A percentile compares a stretch with the other conserved stretches of the same genome.
These are phyloP conservation scores for Hericium coralloides DNA, from an alignment of 768 basidiomycete genomes.

Conservation along the genomic window DNA sequence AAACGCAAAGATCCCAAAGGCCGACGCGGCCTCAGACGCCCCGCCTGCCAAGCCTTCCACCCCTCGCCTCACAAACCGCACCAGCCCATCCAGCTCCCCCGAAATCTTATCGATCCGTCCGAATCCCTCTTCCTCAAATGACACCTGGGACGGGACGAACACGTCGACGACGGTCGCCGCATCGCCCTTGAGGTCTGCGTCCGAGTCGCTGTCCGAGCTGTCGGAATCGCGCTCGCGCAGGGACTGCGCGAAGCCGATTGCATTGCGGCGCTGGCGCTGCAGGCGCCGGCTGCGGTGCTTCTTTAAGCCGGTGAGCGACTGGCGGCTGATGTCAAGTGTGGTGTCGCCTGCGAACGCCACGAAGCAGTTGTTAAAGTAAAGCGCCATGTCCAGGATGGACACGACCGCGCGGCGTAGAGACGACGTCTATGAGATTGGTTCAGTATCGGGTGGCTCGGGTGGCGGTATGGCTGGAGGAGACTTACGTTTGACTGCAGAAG, in stretches of 20 bases:
- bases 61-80: slow-evolving; percentile 58
- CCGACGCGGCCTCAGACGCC: slow-evolving; percentile 45
- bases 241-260: slow-evolving; percentile 52
- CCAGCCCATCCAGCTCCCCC: slow-evolving; percentile 59
- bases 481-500: slow-evolving; percentile 54
- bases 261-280: slow-evolving; percentile 42
- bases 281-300: slow-evolving; percentile 58
- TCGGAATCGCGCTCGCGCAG: slow-evolving; percentile 19
- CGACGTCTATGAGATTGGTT: slow-evolving; percentile 36
- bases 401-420: slow-evolving; percentile 57
- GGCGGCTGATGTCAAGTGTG: slow-evolving; percentile 44
- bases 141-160: slow-evolving; percentile 23
- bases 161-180: slow-evolving; percentile 30
- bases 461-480: not conserved
- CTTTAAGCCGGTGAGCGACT: slow-evolving; percentile 41
- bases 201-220: slow-evolving; percentile 34
- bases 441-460: too few species aligned
- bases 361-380: slow-evolving; percentile 63
- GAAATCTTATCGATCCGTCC: slow-evolving; percentile 54
- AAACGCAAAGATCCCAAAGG: slow-evolving; percentile 69
- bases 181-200: slow-evolving; percentile 16
- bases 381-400: slow-evolving; percentile 63
- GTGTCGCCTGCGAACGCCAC: slow-evolving; percentile 50
- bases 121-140: slow-evolving; percentile 36
- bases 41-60: slow-evolving; percentile 63